Conservation (phyloP, 305 asterid genomes). For the Plantago coronopus region DNA sequence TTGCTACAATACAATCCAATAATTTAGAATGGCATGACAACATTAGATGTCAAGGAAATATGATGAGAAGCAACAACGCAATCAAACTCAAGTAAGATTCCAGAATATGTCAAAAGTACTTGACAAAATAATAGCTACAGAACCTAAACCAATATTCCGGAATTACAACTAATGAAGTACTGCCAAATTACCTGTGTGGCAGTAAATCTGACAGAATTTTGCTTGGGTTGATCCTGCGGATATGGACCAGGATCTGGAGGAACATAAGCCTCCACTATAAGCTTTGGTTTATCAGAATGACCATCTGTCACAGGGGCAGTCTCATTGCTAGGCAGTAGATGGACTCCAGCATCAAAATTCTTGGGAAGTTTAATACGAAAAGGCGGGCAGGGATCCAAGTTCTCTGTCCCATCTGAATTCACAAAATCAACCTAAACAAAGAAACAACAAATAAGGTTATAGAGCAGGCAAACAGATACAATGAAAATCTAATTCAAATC, state of each 20-base stretch:
- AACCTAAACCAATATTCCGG: no score
- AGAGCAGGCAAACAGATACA: constrained; percentile 9
- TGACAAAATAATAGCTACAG: no score
- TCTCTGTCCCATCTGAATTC: constrained; percentile 68
- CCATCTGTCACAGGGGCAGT: constrained; percentile 35
- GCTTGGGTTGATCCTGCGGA: constrained; percentile 96
- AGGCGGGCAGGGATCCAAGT: constrained; percentile 60
- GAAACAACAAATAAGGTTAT: constrained; percentile 18
- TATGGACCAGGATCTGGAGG: constrained; percentile 98
- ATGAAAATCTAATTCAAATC: constrained; percentile 12
- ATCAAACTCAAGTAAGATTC: no score
- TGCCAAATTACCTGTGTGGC: constrained; percentile 69
- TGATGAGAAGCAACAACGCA: no score
- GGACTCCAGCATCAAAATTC: constrained; percentile 49
- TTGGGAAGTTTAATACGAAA: constrained; percentile 71
- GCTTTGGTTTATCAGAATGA: constrained; percentile 53
- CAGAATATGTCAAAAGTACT: no score
- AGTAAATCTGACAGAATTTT: constrained; percentile 88
- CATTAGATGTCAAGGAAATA: no score
- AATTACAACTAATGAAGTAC: background rate
- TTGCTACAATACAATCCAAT: no score
- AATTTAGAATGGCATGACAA: no score
- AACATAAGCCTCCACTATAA: constrained; percentile 72
- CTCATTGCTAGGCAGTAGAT: constrained; percentile 59
- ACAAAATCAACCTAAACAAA: constrained; percentile 65